Evolutionary conservation across 2,329 filamentous ascomycete species (phyloP).

Genomic region (Parasarocladium wereldwijsianum): DNA sequence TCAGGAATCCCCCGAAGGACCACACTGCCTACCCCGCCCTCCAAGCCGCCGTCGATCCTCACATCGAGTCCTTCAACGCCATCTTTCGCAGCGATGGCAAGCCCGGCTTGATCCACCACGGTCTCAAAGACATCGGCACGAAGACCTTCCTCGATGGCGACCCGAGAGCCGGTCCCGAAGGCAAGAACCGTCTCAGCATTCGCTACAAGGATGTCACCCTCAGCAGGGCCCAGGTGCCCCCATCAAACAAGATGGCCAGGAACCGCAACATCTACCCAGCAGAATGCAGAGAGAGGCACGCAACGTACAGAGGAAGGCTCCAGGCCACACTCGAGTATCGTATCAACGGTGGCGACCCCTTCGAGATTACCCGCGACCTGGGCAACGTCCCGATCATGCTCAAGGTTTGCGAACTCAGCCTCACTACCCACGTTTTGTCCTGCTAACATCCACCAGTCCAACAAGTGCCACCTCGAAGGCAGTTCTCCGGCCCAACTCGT

Average conservation of each 20-base stretch:
- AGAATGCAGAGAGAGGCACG: conserved; percentile 88
- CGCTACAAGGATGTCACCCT: conserved; percentile 70
- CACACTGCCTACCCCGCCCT: conserved; percentile 78
- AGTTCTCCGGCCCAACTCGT: conserved; percentile 74
- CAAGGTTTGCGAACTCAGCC: conserved; percentile 40
- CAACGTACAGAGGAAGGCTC: conserved; percentile 78
- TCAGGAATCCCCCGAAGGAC: conserved; percentile 76
- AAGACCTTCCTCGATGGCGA: conserved; percentile 79
- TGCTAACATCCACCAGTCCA: conserved; percentile 43
- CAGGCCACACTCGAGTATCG: conserved; percentile 71
- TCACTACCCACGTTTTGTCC: neutral
- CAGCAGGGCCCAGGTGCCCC: conserved; percentile 66
- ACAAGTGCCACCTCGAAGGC: conserved; percentile 77
- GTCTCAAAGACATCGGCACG: conserved; percentile 74
- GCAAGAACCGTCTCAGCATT: conserved; percentile 62
- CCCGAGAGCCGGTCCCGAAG: conserved; percentile 39
- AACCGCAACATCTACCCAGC: conserved; percentile 80
- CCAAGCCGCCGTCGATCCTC: conserved; percentile 72
- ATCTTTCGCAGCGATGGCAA: conserved; percentile 60
- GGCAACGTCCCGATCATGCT: conserved; percentile 90
- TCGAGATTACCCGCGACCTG: conserved; percentile 70
- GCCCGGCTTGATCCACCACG: conserved; percentile 49
- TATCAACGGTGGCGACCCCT: conserved; percentile 75
- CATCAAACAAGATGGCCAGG: conserved; percentile 69
- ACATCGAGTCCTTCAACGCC: conserved; percentile 91